These are phyloP conservation scores for Loxodes magnus DNA, from an alignment of 73 alveolate genomes.

Conservation along the genomic window DNA sequence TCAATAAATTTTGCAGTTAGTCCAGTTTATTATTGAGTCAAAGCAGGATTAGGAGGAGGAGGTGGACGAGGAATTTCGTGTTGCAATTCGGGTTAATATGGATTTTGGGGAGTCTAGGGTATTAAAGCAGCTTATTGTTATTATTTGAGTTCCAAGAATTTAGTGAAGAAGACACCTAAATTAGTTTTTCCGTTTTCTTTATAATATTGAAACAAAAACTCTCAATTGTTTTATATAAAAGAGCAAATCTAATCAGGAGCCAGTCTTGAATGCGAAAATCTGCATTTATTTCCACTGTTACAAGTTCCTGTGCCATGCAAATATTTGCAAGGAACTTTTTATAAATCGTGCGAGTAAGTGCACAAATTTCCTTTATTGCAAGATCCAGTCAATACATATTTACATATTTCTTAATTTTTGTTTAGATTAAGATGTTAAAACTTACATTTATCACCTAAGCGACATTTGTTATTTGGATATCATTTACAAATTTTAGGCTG, in stretches of 20 bases:
- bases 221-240: conserved; percentile 65
- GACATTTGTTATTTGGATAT: no score
- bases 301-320: conserved; percentile 76
- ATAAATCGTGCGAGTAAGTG: conserved; percentile 61
- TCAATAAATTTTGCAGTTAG: no score
- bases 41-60: neutral
- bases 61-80: neutral
- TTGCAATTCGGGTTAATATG: neutral
- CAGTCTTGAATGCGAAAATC: conserved; percentile 68
- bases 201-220: conserved; percentile 52
- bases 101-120: neutral
- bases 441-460: no score
- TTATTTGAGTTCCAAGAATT: conserved; percentile 40
- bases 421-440: no score
- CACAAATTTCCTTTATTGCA: conserved; percentile 75
- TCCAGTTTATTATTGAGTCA: no score
- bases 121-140: conserved; percentile 7
- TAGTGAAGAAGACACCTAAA: conserved; percentile 53
- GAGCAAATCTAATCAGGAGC: conserved; percentile 36
- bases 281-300: conserved; percentile 56
- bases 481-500: no score
- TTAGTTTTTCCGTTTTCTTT: conserved; percentile 62
- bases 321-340: conserved; percentile 18
- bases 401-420: conserved; percentile 56
- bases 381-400: conserved; percentile 59